phyloP scores from a whole-genome alignment of 2,329 filamentous ascomycete genomes.

The Aspergillus novofumigatus region DNA sequence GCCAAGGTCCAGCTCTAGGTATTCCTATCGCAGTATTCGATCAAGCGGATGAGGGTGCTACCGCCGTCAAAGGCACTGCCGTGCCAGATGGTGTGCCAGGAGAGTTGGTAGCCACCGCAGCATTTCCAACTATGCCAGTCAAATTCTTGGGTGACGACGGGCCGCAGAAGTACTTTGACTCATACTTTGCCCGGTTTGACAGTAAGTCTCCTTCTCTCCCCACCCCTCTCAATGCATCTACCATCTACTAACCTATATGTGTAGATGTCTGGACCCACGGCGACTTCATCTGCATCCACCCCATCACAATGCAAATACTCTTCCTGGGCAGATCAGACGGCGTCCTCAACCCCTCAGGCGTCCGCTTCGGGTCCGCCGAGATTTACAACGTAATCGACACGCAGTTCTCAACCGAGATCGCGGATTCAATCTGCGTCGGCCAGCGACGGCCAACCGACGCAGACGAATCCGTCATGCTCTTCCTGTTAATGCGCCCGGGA shows the following conservation, averaged over 20 bases:
- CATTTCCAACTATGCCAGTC: constrained; percentile 73
- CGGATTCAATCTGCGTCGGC: constrained; percentile 75
- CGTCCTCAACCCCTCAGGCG: constrained; percentile 73
- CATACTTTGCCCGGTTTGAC: constrained; percentile 58
- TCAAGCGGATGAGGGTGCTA: constrained; percentile 40
- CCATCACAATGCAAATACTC: constrained; percentile 54
- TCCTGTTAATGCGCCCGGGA: constrained; percentile 58
- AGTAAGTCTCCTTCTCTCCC: constrained; percentile 15
- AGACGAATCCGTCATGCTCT: constrained; percentile 58
- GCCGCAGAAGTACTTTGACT: constrained; percentile 51
- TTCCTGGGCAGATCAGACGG: constrained; percentile 55
- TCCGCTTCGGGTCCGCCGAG: constrained; percentile 78
- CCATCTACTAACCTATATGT: background rate
- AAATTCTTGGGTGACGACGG: constrained; percentile 56
- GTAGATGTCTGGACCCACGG: constrained; percentile 60
- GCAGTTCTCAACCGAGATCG: constrained; percentile 58
- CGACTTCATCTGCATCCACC: constrained; percentile 71
- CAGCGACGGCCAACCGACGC: constrained; percentile 60
- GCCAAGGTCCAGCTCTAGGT: constrained; percentile 51
- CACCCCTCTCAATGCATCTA: background rate
- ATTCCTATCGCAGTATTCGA: constrained; percentile 60
- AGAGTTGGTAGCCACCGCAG: constrained; percentile 65
- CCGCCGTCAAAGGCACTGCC: constrained; percentile 46
- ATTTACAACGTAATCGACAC: constrained; percentile 66
- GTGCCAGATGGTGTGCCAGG: constrained; percentile 64